These are phyloP conservation scores for Globisporangium parvum DNA, from an alignment of 352 stramenopile species.

Conservation along the genomic window DNA sequence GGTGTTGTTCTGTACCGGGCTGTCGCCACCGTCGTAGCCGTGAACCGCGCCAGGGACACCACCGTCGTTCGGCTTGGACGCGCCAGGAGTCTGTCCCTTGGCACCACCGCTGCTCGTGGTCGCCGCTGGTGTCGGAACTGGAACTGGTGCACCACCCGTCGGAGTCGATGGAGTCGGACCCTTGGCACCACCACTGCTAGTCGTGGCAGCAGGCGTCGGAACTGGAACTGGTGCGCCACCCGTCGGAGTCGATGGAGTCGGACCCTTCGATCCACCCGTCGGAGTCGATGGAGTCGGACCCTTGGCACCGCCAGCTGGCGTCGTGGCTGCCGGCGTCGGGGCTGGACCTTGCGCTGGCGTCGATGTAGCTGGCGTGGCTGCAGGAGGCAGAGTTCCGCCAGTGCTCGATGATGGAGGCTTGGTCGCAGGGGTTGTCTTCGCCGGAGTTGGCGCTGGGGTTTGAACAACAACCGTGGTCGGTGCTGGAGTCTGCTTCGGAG, in stretches of 20 bases:
- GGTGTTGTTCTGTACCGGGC: slow-evolving; percentile 2
- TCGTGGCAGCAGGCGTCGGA: slow-evolving; percentile 3
- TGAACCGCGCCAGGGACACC: slow-evolving; percentile 10
- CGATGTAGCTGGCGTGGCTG: slow-evolving; percentile 2
- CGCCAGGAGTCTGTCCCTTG: background rate
- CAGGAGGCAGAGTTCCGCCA: slow-evolving; percentile 1
- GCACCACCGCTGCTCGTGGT: background rate
- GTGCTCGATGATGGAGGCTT: slow-evolving; percentile 1
- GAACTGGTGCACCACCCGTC: slow-evolving; percentile 1
- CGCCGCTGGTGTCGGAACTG: slow-evolving; percentile 1
- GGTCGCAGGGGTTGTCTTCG: background rate
- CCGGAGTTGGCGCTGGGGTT: slow-evolving; percentile 3
- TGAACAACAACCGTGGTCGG: no score
- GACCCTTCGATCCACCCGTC: slow-evolving; percentile 1
- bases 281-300: slow-evolving; percentile 3
- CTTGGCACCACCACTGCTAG: background rate
- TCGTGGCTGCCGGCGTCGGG: slow-evolving; percentile 1
- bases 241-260: background rate
- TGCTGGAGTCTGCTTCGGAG: slow-evolving; percentile 1
- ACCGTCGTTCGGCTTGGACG: slow-evolving; percentile 4
- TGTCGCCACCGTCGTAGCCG: slow-evolving; percentile 11
- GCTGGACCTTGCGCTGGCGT: slow-evolving; percentile 1
- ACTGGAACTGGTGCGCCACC: background rate
- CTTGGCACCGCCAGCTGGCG: background rate
- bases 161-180: background rate